Conservation (phyloP, 768 basidiomycete genomes). For the Lactarius hengduanensis region DNA sequence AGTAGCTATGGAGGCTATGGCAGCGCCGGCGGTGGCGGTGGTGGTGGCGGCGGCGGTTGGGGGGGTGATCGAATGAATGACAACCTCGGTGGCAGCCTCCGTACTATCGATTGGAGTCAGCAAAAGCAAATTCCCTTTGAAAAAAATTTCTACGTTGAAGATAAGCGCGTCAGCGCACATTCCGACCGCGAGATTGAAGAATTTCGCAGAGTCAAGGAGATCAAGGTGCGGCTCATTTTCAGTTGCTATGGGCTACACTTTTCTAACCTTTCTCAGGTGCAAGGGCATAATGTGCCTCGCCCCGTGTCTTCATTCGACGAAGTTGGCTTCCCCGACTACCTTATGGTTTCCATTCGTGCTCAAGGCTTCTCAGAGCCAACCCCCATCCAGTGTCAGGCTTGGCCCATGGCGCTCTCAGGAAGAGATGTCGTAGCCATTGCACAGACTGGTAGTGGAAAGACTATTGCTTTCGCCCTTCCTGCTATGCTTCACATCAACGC, state of each 20-base stretch:
- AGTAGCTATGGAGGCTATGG: conserved; percentile 35
- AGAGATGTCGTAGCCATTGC: conserved; percentile 95
- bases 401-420: conserved; percentile 98
- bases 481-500: conserved; percentile 99
- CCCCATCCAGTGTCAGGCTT: conserved; percentile 97
- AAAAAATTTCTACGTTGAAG: conserved; percentile 97
- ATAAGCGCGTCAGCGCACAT: conserved; percentile 74
- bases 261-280: conserved; percentile 53
- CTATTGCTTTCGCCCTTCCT: conserved; percentile 96
- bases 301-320: conserved; percentile 93
- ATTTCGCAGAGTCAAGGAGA: conserved; percentile 80
- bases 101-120: conserved; percentile 79
- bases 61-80: conserved; percentile 71
- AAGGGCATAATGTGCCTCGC: conserved; percentile 84
- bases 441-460: conserved; percentile 98
- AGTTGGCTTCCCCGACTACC: conserved; percentile 93
- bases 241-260: background rate
- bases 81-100: conserved; percentile 77
- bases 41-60: conserved; percentile 48
- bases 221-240: conserved; percentile 54
- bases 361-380: conserved; percentile 92
- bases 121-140: conserved; percentile 83
- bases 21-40: conserved; percentile 37
- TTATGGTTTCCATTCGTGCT: conserved; percentile 88
- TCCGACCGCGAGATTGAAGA: conserved; percentile 87